Evolutionary conservation across 495 filamentous ascomycete genomes (phyloP).

Genomic region (Penicillium malachiteum): DNA sequence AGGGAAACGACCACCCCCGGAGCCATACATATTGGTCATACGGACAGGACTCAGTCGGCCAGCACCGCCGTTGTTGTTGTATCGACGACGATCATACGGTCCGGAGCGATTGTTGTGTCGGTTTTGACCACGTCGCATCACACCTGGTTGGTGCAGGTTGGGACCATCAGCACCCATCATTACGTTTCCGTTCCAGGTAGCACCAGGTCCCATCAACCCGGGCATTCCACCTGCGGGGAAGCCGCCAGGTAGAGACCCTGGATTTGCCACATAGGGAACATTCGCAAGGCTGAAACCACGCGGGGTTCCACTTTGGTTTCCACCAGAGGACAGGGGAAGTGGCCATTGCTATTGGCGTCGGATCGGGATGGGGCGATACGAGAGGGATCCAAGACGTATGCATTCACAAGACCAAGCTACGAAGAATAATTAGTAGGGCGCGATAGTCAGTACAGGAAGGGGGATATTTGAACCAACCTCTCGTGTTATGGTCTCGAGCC

Average conservation of each 20-base stretch:
- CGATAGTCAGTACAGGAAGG: too few species aligned
- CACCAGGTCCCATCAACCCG: conserved; percentile 56
- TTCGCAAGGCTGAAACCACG: conserved; percentile 86
- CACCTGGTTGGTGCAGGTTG: conserved; percentile 55
- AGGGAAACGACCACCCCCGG: conserved; percentile 37
- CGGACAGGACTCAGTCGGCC: conserved; percentile 46
- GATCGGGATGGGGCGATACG: conserved; percentile 89
- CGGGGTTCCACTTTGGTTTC: conserved; percentile 77
- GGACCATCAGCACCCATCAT: conserved; percentile 35
- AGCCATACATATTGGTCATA: conserved; percentile 35
- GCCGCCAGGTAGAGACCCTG: conserved; percentile 26
- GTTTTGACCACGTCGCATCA: conserved; percentile 57
- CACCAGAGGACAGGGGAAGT: conserved; percentile 76
- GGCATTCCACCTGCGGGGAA: conserved; percentile 43
- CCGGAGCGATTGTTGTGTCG: conserved; percentile 50
- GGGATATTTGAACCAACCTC: conserved; percentile 61
- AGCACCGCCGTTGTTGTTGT: conserved; percentile 16
- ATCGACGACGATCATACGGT: conserved; percentile 59
- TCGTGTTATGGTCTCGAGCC: conserved; percentile 73
- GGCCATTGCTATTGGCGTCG: conserved; percentile 96
- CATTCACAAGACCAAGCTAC: conserved; percentile 83
- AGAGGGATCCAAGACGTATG: conserved; percentile 88
- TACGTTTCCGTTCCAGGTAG: conserved; percentile 46
- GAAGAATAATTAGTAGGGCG: conserved; percentile 16
- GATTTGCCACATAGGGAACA: conserved; percentile 51